Evolutionary conservation across 1,284 basidiomycete species (phyloP).

Genomic region (Thelephora terrestris): DNA sequence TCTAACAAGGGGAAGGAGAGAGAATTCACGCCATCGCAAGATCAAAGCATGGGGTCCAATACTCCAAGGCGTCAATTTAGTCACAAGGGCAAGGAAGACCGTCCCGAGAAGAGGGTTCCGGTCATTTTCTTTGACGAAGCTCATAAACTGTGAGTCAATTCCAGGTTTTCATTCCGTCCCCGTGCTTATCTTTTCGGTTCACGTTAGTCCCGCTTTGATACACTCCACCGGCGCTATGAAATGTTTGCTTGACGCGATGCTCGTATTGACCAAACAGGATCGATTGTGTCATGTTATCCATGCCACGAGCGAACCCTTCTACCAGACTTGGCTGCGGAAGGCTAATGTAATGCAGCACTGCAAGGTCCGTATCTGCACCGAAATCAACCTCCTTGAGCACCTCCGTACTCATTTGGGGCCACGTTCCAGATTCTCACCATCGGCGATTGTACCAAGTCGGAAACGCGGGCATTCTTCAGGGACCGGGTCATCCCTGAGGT

Average conservation of each 20-base stretch:
- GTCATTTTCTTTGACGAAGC: constrained; percentile 79
- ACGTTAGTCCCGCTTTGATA: constrained; percentile 53
- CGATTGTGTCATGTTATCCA: constrained; percentile 75
- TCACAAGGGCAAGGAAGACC: constrained; percentile 23
- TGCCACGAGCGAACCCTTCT: constrained; percentile 76
- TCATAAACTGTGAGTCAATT: constrained; percentile 54
- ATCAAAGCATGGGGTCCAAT: neutral
- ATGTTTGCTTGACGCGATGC: constrained; percentile 70
- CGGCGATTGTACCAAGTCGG: constrained; percentile 64
- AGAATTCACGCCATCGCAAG: neutral
- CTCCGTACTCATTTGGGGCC: constrained; percentile 2
- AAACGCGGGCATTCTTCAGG: constrained; percentile 55
- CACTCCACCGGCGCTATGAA: constrained; percentile 73
- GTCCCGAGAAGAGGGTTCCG: constrained; percentile 56
- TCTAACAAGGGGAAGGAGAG: constrained; percentile 1
- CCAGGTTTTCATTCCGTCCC: neutral
- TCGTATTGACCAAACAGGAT: constrained; percentile 79
- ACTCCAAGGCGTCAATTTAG: constrained; percentile 5
- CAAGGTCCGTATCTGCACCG: constrained; percentile 34
- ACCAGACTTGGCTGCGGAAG: constrained; percentile 71
- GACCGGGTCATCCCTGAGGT: constrained; percentile 52
- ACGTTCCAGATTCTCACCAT: constrained; percentile 58
- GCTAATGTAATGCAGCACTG: constrained; percentile 72
- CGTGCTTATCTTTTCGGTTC: constrained; percentile 1
- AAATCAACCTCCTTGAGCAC: neutral